Percentiles rank a stretch among this genome's conserved stretches.
Evolutionary conservation across 345 rosid species (phyloP).

Genomic region (Gynandropsis gynandra): DNA sequence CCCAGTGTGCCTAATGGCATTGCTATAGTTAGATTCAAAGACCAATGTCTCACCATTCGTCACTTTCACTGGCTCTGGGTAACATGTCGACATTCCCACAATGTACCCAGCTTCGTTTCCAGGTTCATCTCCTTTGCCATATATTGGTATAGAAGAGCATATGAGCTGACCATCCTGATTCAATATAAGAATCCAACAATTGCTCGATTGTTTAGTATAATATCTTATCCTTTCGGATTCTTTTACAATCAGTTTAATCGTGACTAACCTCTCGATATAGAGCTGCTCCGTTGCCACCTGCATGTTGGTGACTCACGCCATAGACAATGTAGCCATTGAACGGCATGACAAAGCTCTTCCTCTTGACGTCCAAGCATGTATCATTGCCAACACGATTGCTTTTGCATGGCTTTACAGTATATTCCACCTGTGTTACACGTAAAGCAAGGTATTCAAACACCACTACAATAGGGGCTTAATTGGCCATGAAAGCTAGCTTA

Average conservation of each 20-base stretch:
- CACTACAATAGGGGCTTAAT: background rate
- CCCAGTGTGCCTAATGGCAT: conserved; percentile 44
- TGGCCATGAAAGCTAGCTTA: background rate
- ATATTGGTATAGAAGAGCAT: conserved; percentile 50
- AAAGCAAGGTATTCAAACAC: background rate
- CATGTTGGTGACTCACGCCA: conserved; percentile 77
- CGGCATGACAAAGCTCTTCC: conserved; percentile 50
- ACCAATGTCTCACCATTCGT: conserved; percentile 48
- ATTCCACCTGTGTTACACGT: conserved; percentile 46
- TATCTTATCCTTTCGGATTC: background rate
- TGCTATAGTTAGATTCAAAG: conserved; percentile 63
- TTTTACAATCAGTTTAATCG: conserved; percentile 1
- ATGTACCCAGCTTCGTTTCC: conserved; percentile 87
- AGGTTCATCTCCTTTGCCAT: conserved; percentile 65
- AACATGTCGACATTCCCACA: conserved; percentile 91
- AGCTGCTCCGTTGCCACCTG: conserved; percentile 61
- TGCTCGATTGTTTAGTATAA: background rate
- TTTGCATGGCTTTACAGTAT: conserved; percentile 48
- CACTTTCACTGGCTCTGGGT: conserved; percentile 59
- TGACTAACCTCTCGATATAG: conserved; percentile 60
- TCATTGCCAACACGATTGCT: conserved; percentile 2
- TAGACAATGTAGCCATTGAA: conserved; percentile 65
- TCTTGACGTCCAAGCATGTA: conserved; percentile 43
- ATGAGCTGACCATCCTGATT: conserved; percentile 54
- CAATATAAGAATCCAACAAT: background rate